Evolutionary conservation across 2,329 filamentous ascomycete species (phyloP), one percentile per base, ranked within the genome.

Genomic region (Teratosphaeria epicoccoides): DNA sequence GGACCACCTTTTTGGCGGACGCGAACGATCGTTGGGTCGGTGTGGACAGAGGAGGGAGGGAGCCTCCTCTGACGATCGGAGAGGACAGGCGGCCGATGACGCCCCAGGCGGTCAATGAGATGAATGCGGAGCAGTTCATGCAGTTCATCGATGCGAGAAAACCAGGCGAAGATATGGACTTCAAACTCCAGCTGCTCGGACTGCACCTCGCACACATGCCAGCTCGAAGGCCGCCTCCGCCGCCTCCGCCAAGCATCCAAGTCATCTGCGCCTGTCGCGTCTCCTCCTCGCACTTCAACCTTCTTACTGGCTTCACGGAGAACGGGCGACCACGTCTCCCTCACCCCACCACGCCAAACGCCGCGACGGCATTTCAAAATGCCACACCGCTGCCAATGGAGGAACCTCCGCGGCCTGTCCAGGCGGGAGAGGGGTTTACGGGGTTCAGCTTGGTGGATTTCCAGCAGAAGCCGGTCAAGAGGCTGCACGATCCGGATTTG

Each of bases 251-350:
- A 5, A 52, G 46, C 11, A 61, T 67, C 33, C 57, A 57, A 12
- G 56, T 66, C 40, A 57, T 57, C 24, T 64, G 62, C 49, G 60
- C 61, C 6, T 66, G 61, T 51, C 60, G 64, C 33, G 59, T 67
- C 2, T 57, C 60, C 37, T 29, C 55, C 3, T 50, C 60, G 7
- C 63, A 66, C 44, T 66, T 66, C 51, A 46, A 50, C 28, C 50
- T 53, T 7, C 47, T 67, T 40, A 63, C 62, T 25, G 52, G 47
- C 5, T 10, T 17, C 20, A 46, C 46, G 20, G 24, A 28, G 3
- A 29, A 24, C 10, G n/a, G 23, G 23, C 20, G 14, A 7, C 33
- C 17, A 20, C 33, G 33, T 26, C 25, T 22, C 26, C 43, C 17
- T 46, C 43, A 26, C 17, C 48, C 11, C 11, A 10, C n/a, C 2